Evolutionary conservation across 805 yeast genomes (phyloP), one percentile per base, ranked within the genome.

Genomic region (Candida quercuum): DNA sequence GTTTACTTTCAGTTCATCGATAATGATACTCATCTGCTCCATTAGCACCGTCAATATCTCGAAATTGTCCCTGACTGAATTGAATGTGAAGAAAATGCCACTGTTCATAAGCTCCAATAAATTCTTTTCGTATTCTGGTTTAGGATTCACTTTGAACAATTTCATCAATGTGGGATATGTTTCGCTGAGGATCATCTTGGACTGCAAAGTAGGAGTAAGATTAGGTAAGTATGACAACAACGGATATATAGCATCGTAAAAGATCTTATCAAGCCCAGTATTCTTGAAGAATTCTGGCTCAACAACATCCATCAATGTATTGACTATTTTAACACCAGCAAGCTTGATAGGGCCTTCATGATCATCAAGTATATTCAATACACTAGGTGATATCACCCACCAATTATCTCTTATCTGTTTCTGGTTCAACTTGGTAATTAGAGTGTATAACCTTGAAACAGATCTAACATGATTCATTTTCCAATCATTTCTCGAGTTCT

Each of bases 361-460:
- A 24, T 54, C 58, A 40, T 54, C 59, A 9, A 54, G 18, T 1
- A 52, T 35, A 32, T 54, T 54, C 18, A 54, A 26, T 4, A 54
- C 42, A 0, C 57, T 46, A 2, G 59, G 57, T 0, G 53, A 39
- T 3, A 54, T 40, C 14, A 54, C 19, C 50, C 54, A 49, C 59
- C 59, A 54, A 28, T 42, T 27, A 18, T 45, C 40, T 17, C 44
- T 44, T 3, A 48, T 15, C 2, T 32, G 24, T 18, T 38, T 39
- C 3, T 28, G 6, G 3, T 37, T 29, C 9, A 42, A 13, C 0
- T 33, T 32, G 2, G 33, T 5, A 9, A 52, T 25, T 7, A 46
- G 28, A 8, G 35, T 34, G 5, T 25, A 25, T 15, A 47, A 40
- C 11, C 34, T 19, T n/a, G 56, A 37, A 3, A 52, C 33, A n/a